These are phyloP conservation scores for Helotiales sp. DNA, from an alignment of 2,329 filamentous ascomycete genomes.

Conservation along the genomic window DNA sequence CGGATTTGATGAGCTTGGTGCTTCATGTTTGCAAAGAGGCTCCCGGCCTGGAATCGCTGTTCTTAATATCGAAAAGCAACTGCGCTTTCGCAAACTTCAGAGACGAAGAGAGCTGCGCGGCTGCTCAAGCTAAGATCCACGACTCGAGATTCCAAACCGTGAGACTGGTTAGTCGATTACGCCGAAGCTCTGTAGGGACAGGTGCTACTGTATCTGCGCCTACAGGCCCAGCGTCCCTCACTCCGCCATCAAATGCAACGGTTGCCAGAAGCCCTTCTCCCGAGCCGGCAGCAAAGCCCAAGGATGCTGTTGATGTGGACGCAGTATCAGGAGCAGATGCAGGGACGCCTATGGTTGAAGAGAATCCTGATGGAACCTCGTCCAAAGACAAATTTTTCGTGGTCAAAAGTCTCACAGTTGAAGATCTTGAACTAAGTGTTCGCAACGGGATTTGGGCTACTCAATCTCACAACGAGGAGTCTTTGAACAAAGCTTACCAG, in stretches of 20 bases:
- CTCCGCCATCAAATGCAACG: constrained; percentile 23
- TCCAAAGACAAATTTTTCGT: constrained; percentile 80
- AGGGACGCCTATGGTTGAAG: too few relatives aligned
- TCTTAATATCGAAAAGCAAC: constrained; percentile 95
- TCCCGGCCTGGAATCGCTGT: constrained; percentile 79
- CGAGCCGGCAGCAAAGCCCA: constrained; percentile 36
- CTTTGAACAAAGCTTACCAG: constrained; percentile 78
- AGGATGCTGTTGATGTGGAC: constrained; percentile 11
- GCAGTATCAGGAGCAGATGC: constrained; percentile 8
- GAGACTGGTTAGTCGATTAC: constrained; percentile 79
- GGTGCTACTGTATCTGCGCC: constrained; percentile 30
- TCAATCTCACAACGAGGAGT: constrained; percentile 88
- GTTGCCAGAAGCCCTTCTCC: constrained; percentile 28
- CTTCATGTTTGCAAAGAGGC: constrained; percentile 82
- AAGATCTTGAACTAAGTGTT: constrained; percentile 88
- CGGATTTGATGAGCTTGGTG: constrained; percentile 80
- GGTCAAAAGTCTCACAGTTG: constrained; percentile 86
- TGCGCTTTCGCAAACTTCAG: constrained; percentile 97
- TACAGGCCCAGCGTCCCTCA: constrained; percentile 33
- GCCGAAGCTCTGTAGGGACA: constrained; percentile 51
- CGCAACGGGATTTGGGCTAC: constrained; percentile 90
- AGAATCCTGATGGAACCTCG: not conserved
- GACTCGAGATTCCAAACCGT: constrained; percentile 88
- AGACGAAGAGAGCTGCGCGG: constrained; percentile 71
- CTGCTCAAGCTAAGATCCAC: constrained; percentile 81